These are phyloP conservation scores for Fusarium incarnatum DNA, from an alignment of 2,329 filamentous ascomycete genomes.

Conservation along the genomic window DNA sequence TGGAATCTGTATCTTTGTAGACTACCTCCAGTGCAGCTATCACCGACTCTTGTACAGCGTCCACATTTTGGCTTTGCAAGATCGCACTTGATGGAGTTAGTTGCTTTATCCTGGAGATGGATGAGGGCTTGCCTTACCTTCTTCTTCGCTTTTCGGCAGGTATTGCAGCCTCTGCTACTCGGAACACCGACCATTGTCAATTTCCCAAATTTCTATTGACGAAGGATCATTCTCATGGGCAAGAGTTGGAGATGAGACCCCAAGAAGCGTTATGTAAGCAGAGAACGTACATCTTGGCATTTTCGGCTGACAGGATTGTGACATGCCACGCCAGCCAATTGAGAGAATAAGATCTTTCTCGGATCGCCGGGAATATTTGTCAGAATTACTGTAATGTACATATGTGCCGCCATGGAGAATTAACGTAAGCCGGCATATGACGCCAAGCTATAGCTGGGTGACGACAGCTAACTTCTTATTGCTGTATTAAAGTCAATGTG, in stretches of 20 bases:
- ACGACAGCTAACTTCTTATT: too few species aligned
- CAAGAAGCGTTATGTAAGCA: background rate
- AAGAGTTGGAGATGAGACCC: background rate
- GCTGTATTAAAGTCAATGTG: background rate
- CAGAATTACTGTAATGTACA: background rate
- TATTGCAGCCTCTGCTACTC: conserved; percentile 14
- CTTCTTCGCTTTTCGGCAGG: conserved; percentile 28
- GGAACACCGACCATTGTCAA: conserved; percentile 24
- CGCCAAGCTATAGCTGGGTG: background rate
- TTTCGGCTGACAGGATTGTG: background rate
- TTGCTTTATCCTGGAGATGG: rapidly evolving
- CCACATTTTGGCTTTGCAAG: conserved; percentile 20
- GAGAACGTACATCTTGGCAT: background rate
- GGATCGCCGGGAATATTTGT: background rate
- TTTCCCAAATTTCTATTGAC: background rate
- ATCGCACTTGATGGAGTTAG: conserved; percentile 13
- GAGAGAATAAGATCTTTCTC: background rate
- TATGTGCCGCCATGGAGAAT: background rate
- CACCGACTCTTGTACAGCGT: background rate
- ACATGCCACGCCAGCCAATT: background rate
- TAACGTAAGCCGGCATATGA: background rate
- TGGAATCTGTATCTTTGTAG: conserved; percentile 21
- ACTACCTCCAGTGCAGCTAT: background rate
- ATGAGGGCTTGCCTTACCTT: background rate
- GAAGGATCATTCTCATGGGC: background rate